phyloP scores from a whole-genome alignment of 192 early-diverging fungal species.

The Entrophospora sp. region DNA sequence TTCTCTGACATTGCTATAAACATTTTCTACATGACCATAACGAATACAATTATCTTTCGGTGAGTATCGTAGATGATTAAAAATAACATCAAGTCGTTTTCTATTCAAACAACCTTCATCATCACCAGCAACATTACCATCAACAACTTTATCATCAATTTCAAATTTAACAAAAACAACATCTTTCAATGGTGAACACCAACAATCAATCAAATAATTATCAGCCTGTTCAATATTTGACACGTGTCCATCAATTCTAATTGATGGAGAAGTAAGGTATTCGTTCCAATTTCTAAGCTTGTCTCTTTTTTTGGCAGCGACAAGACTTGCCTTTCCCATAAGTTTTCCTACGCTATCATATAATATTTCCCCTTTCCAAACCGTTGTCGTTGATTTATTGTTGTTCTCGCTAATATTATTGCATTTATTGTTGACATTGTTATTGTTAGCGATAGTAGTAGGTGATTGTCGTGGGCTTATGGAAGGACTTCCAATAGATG shows the following conservation, averaged over 20 bases:
- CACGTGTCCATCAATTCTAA: conserved; percentile 62
- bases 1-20: conserved; percentile 58
- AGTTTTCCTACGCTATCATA: conserved; percentile 44
- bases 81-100: conserved; percentile 39
- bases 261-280: conserved; percentile 42
- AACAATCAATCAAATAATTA: conserved; percentile 49
- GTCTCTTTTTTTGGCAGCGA: conserved; percentile 42
- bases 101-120: conserved; percentile 9
- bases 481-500: too few species aligned
- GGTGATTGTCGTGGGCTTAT: too few species aligned
- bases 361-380: conserved; percentile 53
- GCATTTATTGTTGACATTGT: too few species aligned
- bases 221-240: conserved; percentile 32
- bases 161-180: conserved; percentile 54
- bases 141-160: conserved; percentile 8
- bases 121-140: background rate
- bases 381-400: too few species aligned
- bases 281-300: conserved; percentile 42
- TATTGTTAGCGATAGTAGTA: too few species aligned
- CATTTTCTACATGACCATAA: conserved; percentile 62
- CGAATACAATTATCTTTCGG: conserved; percentile 30
- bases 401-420: too few species aligned
- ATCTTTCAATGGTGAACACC: conserved; percentile 45
- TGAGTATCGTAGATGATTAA: conserved; percentile 51
- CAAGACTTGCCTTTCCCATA: conserved; percentile 43